phyloP scores from a whole-genome alignment of 164 flowering plant species.

The Warburgia ugandensis region DNA sequence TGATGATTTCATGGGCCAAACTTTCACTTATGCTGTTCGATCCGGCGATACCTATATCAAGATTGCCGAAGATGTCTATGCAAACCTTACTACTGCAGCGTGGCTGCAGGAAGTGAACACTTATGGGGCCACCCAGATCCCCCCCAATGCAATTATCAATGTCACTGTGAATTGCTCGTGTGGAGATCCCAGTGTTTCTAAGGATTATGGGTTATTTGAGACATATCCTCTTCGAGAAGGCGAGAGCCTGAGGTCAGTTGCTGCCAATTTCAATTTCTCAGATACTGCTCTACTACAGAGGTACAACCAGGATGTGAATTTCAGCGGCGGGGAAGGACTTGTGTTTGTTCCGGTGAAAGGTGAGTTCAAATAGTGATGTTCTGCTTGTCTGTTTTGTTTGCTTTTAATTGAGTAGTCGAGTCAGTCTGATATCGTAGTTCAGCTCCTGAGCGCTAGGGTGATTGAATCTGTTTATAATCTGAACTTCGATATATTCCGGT shows the following conservation, averaged over 20 bases:
- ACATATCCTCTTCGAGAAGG: slow-evolving; percentile 37
- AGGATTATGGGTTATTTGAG: slow-evolving; percentile 37
- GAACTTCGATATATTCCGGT: too few species aligned
- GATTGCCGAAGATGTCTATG: slow-evolving; percentile 9
- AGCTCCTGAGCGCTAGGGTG: too few species aligned
- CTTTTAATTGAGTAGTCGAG: too few species aligned
- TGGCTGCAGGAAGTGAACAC: slow-evolving; percentile 13
- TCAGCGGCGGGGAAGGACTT: slow-evolving; percentile 20
- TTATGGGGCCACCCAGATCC: slow-evolving; percentile 10
- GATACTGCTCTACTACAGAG: slow-evolving; percentile 16
- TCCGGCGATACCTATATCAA: slow-evolving; percentile 14
- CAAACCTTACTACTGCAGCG: slow-evolving; percentile 20
- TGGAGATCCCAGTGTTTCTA: slow-evolving; percentile 26
- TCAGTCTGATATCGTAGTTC: too few species aligned
- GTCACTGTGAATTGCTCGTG: slow-evolving; percentile 46
- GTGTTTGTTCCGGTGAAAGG: slow-evolving; percentile 33
- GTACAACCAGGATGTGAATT: slow-evolving; percentile 23
- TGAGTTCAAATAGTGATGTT: too few species aligned
- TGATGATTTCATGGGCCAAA: slow-evolving; percentile 13
- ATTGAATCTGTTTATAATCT: too few species aligned
- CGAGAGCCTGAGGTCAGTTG: slow-evolving; percentile 24
- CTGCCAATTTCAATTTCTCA: slow-evolving; percentile 7
- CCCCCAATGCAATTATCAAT: slow-evolving; percentile 16
- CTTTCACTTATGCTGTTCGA: slow-evolving; percentile 7
- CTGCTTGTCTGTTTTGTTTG: too few species aligned